phyloP scores from a whole-genome alignment of 2,329 filamentous ascomycete species.

The Fusarium transvaalense region DNA sequence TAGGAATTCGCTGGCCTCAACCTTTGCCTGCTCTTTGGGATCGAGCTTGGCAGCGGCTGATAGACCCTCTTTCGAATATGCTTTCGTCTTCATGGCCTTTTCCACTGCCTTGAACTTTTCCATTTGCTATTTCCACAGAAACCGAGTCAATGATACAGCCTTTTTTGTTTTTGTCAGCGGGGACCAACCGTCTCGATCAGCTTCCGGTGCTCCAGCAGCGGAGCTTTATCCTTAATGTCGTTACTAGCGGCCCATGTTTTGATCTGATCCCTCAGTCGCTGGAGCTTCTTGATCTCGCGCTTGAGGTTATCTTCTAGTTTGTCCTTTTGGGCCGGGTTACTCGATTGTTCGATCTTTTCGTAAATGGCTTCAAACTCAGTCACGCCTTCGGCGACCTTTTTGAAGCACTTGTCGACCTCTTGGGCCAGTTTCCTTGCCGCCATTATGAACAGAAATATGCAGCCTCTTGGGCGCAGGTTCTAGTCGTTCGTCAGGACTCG shows the following conservation, averaged over 20 bases:
- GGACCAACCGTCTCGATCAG: conserved; percentile 92
- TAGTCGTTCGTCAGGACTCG: conserved; percentile 21
- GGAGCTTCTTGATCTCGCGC: conserved; percentile 99
- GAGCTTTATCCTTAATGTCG: conserved; percentile 99
- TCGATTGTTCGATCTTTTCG: conserved; percentile 95
- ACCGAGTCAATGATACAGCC: conserved; percentile 31
- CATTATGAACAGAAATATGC: conserved; percentile 69
- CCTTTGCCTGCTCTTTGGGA: conserved; percentile 96
- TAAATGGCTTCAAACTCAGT: conserved; percentile 93
- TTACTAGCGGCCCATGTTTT: conserved; percentile 99
- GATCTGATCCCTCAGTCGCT: conserved; percentile 96
- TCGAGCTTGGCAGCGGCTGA: conserved; percentile 93
- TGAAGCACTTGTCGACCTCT: conserved; percentile 99
- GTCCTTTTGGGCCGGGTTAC: conserved; percentile 95
- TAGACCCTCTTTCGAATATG: conserved; percentile 97
- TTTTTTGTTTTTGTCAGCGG: conserved; percentile 26
- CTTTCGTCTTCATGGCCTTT: conserved; percentile 99
- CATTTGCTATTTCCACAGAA: conserved; percentile 79
- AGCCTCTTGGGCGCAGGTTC: conserved; percentile 35
- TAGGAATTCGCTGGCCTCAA: conserved; percentile 88
- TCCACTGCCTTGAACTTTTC: conserved; percentile 99
- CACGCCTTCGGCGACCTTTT: conserved; percentile 95
- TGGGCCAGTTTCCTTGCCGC: conserved; percentile 95
- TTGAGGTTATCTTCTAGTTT: conserved; percentile 98
- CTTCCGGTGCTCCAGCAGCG: conserved; percentile 91